Evolutionary conservation across 2,329 filamentous ascomycete genomes (phyloP), one percentile per base, ranked within the genome.

Genomic region (Cladosporium austrohemisphaericum): DNA sequence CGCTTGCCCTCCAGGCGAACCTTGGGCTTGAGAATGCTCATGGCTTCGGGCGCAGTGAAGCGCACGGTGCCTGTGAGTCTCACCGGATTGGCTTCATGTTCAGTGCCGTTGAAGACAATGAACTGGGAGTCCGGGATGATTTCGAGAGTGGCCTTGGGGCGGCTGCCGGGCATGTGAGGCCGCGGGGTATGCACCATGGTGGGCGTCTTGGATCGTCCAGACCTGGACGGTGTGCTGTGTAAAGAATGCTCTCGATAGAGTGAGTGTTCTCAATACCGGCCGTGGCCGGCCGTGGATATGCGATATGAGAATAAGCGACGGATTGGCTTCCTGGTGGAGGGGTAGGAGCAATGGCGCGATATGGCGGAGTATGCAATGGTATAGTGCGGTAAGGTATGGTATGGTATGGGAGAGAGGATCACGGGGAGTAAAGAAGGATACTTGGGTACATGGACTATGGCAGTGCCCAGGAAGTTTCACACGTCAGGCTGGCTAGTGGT

Each of bases 21-120:
- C 57, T 70, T 71, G 38, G 75, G 69, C 55, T 68, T 70, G 57
- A 68, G 65, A 46, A 76, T 72, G 37, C 68, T 70, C 62, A 75
- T 73, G 49, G 71, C 66, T 54, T 76, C 73, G 16, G 70, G 65
- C 50, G 71, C 70, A 49, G 66, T 72, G 58, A 76, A 65, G 50
- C 74, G 61, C 56, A 76, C 66, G 47, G 68, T 68, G 35, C 74
- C 74, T 44, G 65, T 67, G 52, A 76, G 67, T 59, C 72, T 72
- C 54, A 71, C 64, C 23, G 65, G 60, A 46, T 69, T 64, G 32
- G 71, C 68, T 55, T 75, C 72, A 44, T 72, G 69, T 49, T 72
- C 66, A 56, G 70, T 66, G 59, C 74, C 74, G 55, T 74, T 67
- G 62, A 76, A 75, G 53, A 76, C 73, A 22, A 76, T 69, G 57